These are phyloP conservation scores for Phytophthora palmivora DNA, from an alignment of 352 stramenopile species.

Conservation along the genomic window DNA sequence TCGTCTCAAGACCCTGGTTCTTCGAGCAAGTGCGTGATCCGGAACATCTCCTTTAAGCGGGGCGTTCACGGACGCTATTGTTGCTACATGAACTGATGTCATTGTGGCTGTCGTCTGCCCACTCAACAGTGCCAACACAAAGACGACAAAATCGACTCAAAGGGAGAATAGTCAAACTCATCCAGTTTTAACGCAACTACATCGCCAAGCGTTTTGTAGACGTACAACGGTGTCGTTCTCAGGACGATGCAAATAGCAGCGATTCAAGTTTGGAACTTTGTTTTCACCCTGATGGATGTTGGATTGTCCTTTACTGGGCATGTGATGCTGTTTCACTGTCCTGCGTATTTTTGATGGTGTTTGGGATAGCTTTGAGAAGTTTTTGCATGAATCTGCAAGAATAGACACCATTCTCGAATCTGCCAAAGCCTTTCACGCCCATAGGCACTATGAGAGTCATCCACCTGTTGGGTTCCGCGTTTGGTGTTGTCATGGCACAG, in stretches of 20 bases:
- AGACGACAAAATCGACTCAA: neutral
- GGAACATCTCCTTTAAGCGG: neutral
- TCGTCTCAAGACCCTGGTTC: neutral
- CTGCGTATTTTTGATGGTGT: neutral
- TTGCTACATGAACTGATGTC: neutral
- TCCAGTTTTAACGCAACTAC: neutral
- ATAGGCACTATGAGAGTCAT: neutral
- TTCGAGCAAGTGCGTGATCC: neutral
- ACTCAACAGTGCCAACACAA: neutral
- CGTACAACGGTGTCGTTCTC: no score
- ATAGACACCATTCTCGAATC: slow-evolving; percentile 2
- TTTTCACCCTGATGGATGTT: no score
- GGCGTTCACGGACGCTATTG: neutral
- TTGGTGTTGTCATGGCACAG: slow-evolving; percentile 6
- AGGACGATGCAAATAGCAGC: no score
- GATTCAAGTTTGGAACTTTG: no score
- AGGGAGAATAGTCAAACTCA: neutral
- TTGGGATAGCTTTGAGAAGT: slow-evolving; percentile 1
- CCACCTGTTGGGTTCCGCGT: slow-evolving; percentile 1
- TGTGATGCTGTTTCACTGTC: neutral
- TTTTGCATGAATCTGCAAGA: neutral
- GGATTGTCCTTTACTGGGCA: neutral
- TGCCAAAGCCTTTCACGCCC: neutral
- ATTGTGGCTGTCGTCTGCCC: neutral
- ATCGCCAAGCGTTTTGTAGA: neutral